phyloP scores from a whole-genome alignment of 306 rosid genomes.

The Castanospermum australe region DNA sequence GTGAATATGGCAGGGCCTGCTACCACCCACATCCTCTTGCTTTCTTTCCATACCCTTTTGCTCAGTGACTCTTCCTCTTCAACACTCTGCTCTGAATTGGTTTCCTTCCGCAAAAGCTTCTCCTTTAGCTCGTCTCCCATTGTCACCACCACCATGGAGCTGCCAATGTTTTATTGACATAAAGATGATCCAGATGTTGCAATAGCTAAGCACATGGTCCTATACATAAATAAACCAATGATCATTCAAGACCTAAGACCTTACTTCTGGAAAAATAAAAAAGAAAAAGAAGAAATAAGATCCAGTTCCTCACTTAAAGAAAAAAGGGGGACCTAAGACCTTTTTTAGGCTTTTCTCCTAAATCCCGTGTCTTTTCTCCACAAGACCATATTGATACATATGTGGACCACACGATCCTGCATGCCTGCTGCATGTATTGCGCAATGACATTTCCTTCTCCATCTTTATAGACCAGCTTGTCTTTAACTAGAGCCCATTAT shows the following conservation, averaged over 20 bases:
- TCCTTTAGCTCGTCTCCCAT: constrained; percentile 23
- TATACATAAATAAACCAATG: background rate
- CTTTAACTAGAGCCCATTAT: background rate
- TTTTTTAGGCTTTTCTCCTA: background rate
- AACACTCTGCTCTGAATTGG: background rate
- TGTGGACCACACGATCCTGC: background rate
- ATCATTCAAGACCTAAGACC: background rate
- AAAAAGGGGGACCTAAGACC: background rate
- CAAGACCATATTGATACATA: background rate
- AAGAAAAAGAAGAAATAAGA: background rate
- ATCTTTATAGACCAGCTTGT: background rate
- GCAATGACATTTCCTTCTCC: background rate
- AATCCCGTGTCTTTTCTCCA: background rate
- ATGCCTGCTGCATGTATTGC: background rate
- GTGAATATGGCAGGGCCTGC: constrained; percentile 55
- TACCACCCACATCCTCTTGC: constrained; percentile 45
- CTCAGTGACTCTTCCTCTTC: constrained; percentile 22
- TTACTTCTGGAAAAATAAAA: background rate
- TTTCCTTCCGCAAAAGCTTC: constrained; percentile 14
- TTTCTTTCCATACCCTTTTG: constrained; percentile 40
- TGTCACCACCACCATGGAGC: background rate
- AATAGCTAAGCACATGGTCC: background rate
- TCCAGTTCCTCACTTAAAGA: background rate
- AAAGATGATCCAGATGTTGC: background rate
- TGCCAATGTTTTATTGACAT: background rate